Conservation (phyloP, 2,329 filamentous ascomycete species). For the Sphaerostilbella broomeana region DNA sequence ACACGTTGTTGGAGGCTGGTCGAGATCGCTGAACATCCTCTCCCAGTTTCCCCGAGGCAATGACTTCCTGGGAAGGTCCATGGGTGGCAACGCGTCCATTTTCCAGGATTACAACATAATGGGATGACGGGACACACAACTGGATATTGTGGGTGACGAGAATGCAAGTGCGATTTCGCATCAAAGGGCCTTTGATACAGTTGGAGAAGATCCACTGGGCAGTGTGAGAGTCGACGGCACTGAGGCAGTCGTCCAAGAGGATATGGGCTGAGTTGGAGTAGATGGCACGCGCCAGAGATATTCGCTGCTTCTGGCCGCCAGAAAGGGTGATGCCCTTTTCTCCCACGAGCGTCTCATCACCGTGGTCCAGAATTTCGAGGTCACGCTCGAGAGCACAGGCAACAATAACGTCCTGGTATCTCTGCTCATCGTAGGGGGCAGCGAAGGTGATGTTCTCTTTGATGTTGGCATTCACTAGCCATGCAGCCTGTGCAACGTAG, state of each 20-base stretch:
- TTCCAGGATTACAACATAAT: constrained; percentile 77
- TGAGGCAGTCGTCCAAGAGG: constrained; percentile 89
- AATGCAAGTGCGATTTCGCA: constrained; percentile 84
- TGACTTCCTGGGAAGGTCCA: constrained; percentile 70
- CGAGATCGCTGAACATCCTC: constrained; percentile 73
- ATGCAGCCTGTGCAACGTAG: constrained; percentile 94
- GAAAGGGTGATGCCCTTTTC: constrained; percentile 97
- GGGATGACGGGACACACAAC: constrained; percentile 74
- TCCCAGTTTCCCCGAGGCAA: constrained; percentile 79
- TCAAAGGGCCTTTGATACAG: constrained; percentile 81
- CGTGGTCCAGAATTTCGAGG: constrained; percentile 83
- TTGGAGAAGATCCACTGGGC: constrained; percentile 97
- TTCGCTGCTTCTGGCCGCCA: constrained; percentile 94
- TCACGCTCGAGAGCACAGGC: constrained; percentile 90
- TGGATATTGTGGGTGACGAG: constrained; percentile 92
- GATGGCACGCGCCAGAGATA: constrained; percentile 92
- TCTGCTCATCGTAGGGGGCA: constrained; percentile 67
- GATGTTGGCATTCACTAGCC: constrained; percentile 93
- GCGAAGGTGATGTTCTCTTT: constrained; percentile 95
- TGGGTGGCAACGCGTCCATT: constrained; percentile 76
- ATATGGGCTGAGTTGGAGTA: constrained; percentile 91
- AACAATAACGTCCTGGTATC: constrained; percentile 82
- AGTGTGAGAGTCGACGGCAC: constrained; percentile 94
- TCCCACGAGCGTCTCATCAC: constrained; percentile 88
- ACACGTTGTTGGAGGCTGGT: constrained; percentile 62